A percentile compares a stretch with the other conserved stretches of the same genome.
These are phyloP conservation scores for Ephemerocybe angulata DNA, from an alignment of 768 basidiomycete species.

Conservation along the genomic window DNA sequence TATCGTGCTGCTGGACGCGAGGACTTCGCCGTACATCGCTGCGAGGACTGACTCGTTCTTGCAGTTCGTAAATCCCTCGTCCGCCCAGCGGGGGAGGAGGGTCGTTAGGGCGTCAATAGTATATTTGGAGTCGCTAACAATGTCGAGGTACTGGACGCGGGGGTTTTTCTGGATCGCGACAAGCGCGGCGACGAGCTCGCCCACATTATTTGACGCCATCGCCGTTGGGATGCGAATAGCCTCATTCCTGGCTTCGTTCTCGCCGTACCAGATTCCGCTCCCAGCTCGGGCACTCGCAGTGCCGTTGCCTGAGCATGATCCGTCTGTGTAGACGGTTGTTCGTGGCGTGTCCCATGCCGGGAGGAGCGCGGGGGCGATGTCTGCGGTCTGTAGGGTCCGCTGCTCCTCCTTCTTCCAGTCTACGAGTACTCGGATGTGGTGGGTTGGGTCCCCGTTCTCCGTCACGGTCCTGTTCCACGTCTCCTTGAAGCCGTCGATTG, in stretches of 20 bases:
- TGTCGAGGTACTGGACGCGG: background rate
- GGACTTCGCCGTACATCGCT: background rate
- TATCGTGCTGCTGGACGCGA: background rate
- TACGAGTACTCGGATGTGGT: background rate
- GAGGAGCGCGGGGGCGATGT: background rate
- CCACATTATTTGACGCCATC: background rate
- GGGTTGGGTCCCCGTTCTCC: background rate
- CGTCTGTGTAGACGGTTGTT: conserved; percentile 6
- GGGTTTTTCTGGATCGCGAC: background rate
- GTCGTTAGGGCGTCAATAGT: background rate
- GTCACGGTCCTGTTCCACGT: background rate
- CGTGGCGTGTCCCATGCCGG: background rate
- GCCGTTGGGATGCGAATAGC: background rate
- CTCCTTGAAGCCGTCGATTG: background rate
- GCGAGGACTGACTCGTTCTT: background rate
- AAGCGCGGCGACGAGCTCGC: background rate
- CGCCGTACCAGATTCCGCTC: background rate
- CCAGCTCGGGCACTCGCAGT: background rate
- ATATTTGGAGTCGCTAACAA: background rate
- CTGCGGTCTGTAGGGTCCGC: background rate
- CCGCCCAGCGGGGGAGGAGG: background rate
- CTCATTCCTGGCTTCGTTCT: background rate
- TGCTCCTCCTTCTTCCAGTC: background rate
- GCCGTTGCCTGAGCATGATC: conserved; percentile 6
- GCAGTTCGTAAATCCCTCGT: background rate